phyloP scores from a whole-genome alignment of 441 rosid genomes.

The Theobroma grandiflorum region DNA sequence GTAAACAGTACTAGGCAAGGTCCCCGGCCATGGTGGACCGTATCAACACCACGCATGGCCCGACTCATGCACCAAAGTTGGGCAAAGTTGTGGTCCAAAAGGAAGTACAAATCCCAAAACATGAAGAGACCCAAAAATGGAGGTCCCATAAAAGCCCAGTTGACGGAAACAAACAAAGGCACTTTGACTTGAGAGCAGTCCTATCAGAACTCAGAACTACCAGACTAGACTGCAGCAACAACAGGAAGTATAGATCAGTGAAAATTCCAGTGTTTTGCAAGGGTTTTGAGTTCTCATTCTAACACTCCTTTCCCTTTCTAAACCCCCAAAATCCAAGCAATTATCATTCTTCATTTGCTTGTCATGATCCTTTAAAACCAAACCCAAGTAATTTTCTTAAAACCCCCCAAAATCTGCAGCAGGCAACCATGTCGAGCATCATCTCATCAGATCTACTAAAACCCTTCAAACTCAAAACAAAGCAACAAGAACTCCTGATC shows the following conservation, averaged over 20 bases:
- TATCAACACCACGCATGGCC: no score
- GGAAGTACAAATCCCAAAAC: neutral
- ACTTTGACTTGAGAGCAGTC: neutral
- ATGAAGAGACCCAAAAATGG: neutral
- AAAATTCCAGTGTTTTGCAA: neutral
- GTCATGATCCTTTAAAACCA: slow-evolving; percentile 37
- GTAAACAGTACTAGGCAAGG: no score
- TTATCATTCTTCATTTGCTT: neutral
- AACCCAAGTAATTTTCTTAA: slow-evolving; percentile 1
- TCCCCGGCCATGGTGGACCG: no score
- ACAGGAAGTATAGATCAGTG: neutral
- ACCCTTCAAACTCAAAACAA: slow-evolving; percentile 78
- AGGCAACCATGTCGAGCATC: slow-evolving; percentile 37
- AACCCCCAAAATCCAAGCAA: no score
- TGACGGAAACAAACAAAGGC: neutral
- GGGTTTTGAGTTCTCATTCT: slow-evolving; percentile 17
- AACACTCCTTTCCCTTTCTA: neutral
- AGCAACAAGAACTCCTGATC: slow-evolving; percentile 92
- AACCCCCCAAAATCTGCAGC: slow-evolving; percentile 36
- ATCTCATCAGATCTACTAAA: slow-evolving; percentile 59
- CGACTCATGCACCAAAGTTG: neutral
- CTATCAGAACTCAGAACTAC: neutral
- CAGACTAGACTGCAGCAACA: neutral
- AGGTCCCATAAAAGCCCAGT: neutral
- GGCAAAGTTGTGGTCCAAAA: neutral